Base-by-base conservation (phyloP, 495 filamentous ascomycete genomes). In the Ramalina peruviana region DNA sequence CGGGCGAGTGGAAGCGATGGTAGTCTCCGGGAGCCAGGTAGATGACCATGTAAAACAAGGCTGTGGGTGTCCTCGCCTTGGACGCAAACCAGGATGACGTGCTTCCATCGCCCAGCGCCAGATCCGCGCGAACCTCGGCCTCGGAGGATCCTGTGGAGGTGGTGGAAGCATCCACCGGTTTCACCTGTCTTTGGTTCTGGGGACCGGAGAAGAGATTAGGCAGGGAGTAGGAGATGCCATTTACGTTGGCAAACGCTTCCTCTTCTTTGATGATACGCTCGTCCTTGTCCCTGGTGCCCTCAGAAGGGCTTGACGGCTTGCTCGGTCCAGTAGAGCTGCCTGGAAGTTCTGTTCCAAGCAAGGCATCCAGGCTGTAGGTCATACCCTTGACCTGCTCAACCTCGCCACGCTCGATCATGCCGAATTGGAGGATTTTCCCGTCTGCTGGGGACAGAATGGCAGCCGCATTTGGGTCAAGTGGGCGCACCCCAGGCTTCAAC, bases 381-480 rank as follows among this genome's bases (percentile, higher is more conserved):
- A 97, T 90, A 41, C 92, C 92, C 64, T 99, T 99, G 37, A 97
- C 90, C 64, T 97, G 92, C 64, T 97, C 92, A n/a, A 99, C 89
- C 56, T 94, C 84, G 26, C 89, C 90, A 44, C 84, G 76, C 55
- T 92, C 82, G 49, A 99, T 94, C 54, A 76, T 82, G 3, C 92
- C 92, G 58, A 87, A 97, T 60, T 97, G 92, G 15, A 99, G 71
- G 25, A 99, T 73, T 44, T 81, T 79, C 9, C 92, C 93, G 64
- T 99, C 92, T 13, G 93, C 76, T 12, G 92, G 92, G 0, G 88
- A 86, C 3, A 97, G 64, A 10, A 98, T 69, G 2, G 85, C 82
- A 54, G 79, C 80, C 3, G 76, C 77, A 57, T 88, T 82, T 0
- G 83, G 74, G 60, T 96, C 88, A 12, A 97, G 67, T 3, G 90